A percentile compares a stretch with the other conserved stretches of the same genome.
Evolutionary conservation across 1,139 yeast species (phyloP).

Genomic region (Hyphopichia pseudoburtonii): DNA sequence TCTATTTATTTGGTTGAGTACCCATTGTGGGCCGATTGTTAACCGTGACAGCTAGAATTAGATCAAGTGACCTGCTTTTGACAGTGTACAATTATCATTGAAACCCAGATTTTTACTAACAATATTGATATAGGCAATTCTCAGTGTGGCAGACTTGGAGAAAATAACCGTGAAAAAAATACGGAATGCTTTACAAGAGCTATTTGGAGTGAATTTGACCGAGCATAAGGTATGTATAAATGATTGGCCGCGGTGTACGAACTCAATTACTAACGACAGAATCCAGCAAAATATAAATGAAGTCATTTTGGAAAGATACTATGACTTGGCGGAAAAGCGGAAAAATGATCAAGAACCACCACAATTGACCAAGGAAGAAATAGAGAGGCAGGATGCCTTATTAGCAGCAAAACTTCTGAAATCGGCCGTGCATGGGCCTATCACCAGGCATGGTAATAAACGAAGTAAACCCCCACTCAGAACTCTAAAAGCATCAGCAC

Average conservation of each 20-base stretch:
- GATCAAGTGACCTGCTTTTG: background rate
- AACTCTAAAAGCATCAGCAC: slow-evolving; percentile 6
- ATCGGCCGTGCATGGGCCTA: slow-evolving; percentile 23
- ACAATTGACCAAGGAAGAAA: slow-evolving; percentile 28
- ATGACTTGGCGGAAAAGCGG: slow-evolving; percentile 42
- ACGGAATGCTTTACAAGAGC: slow-evolving; percentile 66
- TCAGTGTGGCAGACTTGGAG: slow-evolving; percentile 72
- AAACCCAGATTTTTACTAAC: slow-evolving; percentile 7
- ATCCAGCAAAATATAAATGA: slow-evolving; percentile 57
- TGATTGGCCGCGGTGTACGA: too few relatives aligned
- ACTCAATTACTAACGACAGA: slow-evolving; percentile 20
- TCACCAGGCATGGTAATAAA: slow-evolving; percentile 14
- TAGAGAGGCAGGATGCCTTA: slow-evolving; percentile 41
- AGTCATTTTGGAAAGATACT: slow-evolving; percentile 60
- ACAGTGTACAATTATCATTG: too few relatives aligned
- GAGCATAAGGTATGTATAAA: slow-evolving; percentile 45
- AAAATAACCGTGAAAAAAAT: slow-evolving; percentile 71
- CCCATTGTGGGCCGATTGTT: too few relatives aligned
- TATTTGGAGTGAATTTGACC: slow-evolving; percentile 58
- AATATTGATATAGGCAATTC: slow-evolving; percentile 50
- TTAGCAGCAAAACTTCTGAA: slow-evolving; percentile 50
- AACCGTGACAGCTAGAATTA: background rate
- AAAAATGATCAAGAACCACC: slow-evolving; percentile 28
- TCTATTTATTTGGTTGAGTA: background rate
- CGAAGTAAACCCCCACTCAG: slow-evolving; percentile 4